These are phyloP conservation scores for Torulaspora delbrueckii DNA, from an alignment of 805 yeast genomes.

Conservation along the genomic window DNA sequence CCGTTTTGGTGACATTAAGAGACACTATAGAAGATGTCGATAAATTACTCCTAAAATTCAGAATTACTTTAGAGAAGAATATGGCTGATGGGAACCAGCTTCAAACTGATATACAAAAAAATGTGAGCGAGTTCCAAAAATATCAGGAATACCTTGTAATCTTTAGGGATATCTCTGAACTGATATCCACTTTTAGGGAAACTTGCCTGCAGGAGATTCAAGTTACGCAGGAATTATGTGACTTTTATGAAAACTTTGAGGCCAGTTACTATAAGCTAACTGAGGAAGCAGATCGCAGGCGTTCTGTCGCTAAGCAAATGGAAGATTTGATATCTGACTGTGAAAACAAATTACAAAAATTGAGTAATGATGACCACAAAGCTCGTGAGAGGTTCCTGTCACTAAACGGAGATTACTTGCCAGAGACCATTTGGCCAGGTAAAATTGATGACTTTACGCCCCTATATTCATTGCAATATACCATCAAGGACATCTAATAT, in stretches of 20 bases:
- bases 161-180: constrained; percentile 29
- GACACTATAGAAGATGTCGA: constrained; percentile 36
- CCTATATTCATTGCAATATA: constrained; percentile 25
- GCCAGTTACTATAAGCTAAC: constrained; percentile 49
- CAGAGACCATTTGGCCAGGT: constrained; percentile 49
- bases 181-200: constrained; percentile 35
- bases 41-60: constrained; percentile 19
- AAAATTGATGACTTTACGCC: constrained; percentile 35
- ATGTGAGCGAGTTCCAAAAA: constrained; percentile 24
- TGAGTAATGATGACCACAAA: constrained; percentile 43
- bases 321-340: constrained; percentile 40
- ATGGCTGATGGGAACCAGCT: constrained; percentile 19
- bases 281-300: constrained; percentile 50
- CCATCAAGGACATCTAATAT: constrained; percentile 15
- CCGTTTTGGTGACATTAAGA: constrained; percentile 47
- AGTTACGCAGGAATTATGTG: constrained; percentile 36
- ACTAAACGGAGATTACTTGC: constrained; percentile 51
- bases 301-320: constrained; percentile 40
- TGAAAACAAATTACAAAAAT: constrained; percentile 35
- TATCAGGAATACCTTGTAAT: constrained; percentile 30
- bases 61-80: constrained; percentile 33
- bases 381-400: constrained; percentile 42
- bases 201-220: constrained; percentile 27
- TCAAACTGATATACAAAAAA: constrained; percentile 18
- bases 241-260: constrained; percentile 49